Evolutionary conservation across 257 asterid species (phyloP).

Genomic region (Rauvolfia tetraphylla): DNA sequence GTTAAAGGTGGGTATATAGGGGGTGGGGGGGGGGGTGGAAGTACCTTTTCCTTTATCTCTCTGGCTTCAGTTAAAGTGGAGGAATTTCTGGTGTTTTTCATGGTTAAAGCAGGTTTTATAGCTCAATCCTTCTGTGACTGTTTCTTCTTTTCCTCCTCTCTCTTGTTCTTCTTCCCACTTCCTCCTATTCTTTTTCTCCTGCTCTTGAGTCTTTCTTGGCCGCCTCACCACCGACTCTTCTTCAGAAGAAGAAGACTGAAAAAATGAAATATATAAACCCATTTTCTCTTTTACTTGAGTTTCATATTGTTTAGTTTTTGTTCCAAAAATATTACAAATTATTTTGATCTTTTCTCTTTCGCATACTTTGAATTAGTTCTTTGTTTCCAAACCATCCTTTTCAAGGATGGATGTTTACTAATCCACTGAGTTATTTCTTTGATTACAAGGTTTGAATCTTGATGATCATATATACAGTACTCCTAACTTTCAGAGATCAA

Average conservation of each 20-base stretch:
- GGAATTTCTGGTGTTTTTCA: slow-evolving; percentile 46
- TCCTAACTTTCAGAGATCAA: background rate
- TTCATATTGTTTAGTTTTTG: background rate
- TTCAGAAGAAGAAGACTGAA: background rate
- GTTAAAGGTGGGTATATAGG: slow-evolving; percentile 38
- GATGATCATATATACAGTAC: slow-evolving; percentile 10
- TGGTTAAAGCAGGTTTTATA: slow-evolving; percentile 54
- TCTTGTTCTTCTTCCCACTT: slow-evolving; percentile 14
- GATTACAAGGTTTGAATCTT: background rate
- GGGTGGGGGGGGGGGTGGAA: slow-evolving; percentile 10
- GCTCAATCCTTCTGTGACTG: slow-evolving; percentile 29
- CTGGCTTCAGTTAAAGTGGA: slow-evolving; percentile 71
- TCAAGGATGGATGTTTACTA: slow-evolving; percentile 1
- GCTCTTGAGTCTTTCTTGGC: background rate
- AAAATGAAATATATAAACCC: background rate
- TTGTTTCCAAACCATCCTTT: background rate
- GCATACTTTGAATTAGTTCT: background rate
- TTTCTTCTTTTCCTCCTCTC: slow-evolving; percentile 22
- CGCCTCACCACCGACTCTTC: slow-evolving; percentile 5
- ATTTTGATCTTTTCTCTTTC: too few relatives aligned
- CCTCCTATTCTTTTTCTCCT: background rate
- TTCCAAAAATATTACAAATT: background rate
- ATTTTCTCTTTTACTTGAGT: background rate
- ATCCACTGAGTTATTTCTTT: background rate
- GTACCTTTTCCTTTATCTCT: slow-evolving; percentile 67